These are phyloP conservation scores for Saccharomycopsis sp. DNA, from an alignment of 805 yeast species.

Conservation along the genomic window DNA sequence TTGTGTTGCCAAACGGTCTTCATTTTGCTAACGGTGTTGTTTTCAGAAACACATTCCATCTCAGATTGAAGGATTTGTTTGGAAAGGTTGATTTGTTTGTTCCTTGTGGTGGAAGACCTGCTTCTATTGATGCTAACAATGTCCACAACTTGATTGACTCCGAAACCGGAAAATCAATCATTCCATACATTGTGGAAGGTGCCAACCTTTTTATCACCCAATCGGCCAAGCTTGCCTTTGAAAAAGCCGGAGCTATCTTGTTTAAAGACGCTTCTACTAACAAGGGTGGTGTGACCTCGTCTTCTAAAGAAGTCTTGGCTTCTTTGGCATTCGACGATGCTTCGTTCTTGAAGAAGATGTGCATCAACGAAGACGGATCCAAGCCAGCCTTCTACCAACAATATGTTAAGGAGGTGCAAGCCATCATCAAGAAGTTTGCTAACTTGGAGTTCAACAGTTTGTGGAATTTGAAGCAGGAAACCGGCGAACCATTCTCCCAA, in stretches of 20 bases:
- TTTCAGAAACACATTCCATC: conserved; percentile 87
- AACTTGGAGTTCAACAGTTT: conserved; percentile 76
- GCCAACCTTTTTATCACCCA: conserved; percentile 95
- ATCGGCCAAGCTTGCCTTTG: conserved; percentile 81
- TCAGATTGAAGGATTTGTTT: conserved; percentile 57
- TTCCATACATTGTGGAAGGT: conserved; percentile 94
- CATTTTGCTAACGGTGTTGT: conserved; percentile 75
- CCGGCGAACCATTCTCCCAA: conserved; percentile 57
- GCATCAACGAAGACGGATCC: conserved; percentile 44
- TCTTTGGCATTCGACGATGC: conserved; percentile 86
- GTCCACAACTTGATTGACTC: conserved; percentile 65
- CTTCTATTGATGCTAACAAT: conserved; percentile 83
- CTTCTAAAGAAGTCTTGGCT: conserved; percentile 91
- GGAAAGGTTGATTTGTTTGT: conserved; percentile 76
- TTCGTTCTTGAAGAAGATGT: conserved; percentile 74
- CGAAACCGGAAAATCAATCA: conserved; percentile 65
- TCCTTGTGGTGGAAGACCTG: conserved; percentile 99
- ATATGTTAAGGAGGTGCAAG: conserved; percentile 84
- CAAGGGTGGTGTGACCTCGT: conserved; percentile 98
- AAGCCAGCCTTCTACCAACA: conserved; percentile 70
- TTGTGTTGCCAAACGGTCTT: conserved; percentile 68
- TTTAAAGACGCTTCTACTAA: conserved; percentile 96
- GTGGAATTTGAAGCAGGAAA: conserved; percentile 66
- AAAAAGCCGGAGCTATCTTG: conserved; percentile 77
- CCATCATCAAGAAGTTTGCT: conserved; percentile 70